Evolutionary conservation across 2,329 filamentous ascomycete genomes (phyloP), one percentile per base, ranked within the genome.

Genomic region (Colletotrichum siamense): DNA sequence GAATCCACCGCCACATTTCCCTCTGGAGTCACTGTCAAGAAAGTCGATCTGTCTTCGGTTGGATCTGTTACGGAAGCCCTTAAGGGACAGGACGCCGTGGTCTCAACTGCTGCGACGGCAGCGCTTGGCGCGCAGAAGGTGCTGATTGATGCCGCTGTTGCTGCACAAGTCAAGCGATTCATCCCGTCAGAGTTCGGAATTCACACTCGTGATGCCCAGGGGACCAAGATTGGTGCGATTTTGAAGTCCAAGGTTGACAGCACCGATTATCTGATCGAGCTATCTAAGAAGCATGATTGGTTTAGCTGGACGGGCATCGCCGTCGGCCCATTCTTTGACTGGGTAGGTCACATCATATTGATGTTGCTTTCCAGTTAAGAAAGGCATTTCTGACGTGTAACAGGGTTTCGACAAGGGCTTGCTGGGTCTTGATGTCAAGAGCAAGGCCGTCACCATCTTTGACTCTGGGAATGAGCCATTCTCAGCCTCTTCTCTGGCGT

Each of bases 221-320:
- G 69, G 15, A 69, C 78, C 22, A 75, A 79, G 61, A 81, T 84
- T 24, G 82, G 79, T 5, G 75, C 77, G 55, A 79, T 84, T n/a
- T 28, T 83, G 24, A 77, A 66, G 7, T 79, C 78, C 30, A 84
- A 84, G 79, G 79, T 81, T n/a, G 79, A 59, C 26, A 62, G 78
- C 6, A 80, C 62, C 36, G 73, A 79, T 12, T 74, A 78, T 13
- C 32, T 80, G 13, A 74, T 69, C 15, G 73, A 78, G 52, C 57
- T 78, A 6, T 70, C 77, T 4, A 34, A 75, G 52, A 75, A 78
- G 73, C 70, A 79, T 34, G 71, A 73, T 16, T 77, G 68, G 62
- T 89, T 94, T 77, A 88, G 85, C 34, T 94, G 92, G 92, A 93
- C 91, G 2, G 89, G 86, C 3, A 81, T 94, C 16, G 88, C 91